Conservation (phyloP, 768 basidiomycete genomes). For the Lepiota venenata region DNA sequence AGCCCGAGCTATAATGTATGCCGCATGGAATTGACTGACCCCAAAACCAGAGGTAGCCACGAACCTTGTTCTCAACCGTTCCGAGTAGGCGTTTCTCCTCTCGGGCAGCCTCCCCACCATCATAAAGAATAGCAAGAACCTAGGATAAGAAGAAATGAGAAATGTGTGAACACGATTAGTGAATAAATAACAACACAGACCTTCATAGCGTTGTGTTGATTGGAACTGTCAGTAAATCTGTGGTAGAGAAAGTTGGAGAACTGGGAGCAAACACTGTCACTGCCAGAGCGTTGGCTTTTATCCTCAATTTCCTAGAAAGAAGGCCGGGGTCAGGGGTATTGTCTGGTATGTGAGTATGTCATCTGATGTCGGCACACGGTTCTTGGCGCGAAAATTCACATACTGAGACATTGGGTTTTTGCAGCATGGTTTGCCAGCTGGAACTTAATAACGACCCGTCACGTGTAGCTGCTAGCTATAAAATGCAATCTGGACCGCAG, state of each 20-base stretch:
- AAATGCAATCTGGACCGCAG: background rate
- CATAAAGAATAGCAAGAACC: constrained; percentile 75
- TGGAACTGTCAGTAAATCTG: background rate
- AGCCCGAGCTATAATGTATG: constrained; percentile 58
- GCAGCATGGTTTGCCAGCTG: too few relatives aligned
- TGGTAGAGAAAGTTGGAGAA: constrained; percentile 12
- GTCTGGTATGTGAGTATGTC: constrained; percentile 16
- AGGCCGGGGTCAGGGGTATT: background rate
- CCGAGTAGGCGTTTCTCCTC: constrained; percentile 76
- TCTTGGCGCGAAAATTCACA: constrained; percentile 10
- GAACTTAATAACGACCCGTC: background rate
- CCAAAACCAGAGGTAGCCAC: background rate
- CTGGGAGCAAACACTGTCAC: background rate
- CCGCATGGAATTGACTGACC: background rate
- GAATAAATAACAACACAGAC: constrained; percentile 17
- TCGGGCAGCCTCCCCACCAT: constrained; percentile 60
- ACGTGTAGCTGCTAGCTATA: background rate
- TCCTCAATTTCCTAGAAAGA: constrained; percentile 4
- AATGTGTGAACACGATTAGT: background rate
- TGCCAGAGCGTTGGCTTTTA: constrained; percentile 4
- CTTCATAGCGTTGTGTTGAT: constrained; percentile 35
- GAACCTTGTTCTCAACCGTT: constrained; percentile 75
- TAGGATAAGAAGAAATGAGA: constrained; percentile 21
- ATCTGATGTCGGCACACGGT: constrained; percentile 1
- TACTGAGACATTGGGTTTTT: constrained; percentile 1